Conservation (phyloP, 2,329 filamentous ascomycete genomes). For the Colletotrichum sidae region DNA sequence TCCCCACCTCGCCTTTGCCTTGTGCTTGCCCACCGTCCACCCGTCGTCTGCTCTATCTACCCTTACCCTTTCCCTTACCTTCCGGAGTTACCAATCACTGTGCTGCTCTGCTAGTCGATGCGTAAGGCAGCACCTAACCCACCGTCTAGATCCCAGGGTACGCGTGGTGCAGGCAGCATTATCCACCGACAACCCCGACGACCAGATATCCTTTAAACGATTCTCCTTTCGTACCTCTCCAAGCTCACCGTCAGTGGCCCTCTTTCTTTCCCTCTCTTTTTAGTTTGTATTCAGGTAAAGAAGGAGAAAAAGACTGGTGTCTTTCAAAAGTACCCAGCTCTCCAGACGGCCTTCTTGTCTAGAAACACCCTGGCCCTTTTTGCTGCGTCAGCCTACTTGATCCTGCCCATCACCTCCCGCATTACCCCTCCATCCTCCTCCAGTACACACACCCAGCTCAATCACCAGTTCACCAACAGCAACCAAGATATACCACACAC, state of each 20-base stretch:
- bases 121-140: constrained; percentile 16
- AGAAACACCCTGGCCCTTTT: constrained; percentile 12
- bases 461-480: constrained; percentile 8
- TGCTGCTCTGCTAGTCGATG: no score
- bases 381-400: constrained; percentile 29
- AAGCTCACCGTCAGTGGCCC: constrained; percentile 30
- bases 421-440: constrained; percentile 37
- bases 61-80: constrained; percentile 1
- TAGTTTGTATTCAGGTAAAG: no score
- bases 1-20: constrained; percentile 26
- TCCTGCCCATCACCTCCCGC: constrained; percentile 30
- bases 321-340: constrained; percentile 9
- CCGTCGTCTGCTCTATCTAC: neutral
- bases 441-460: constrained; percentile 19
- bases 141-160: constrained; percentile 7
- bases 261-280: neutral
- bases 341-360: constrained; percentile 12
- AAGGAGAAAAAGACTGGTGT: neutral
- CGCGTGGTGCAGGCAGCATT: constrained; percentile 10
- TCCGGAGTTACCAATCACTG: neutral
- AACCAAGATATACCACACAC: constrained; percentile 1
- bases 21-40: constrained; percentile 1
- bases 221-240: constrained; percentile 14
- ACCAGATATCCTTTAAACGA: neutral
- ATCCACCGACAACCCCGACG: constrained; percentile 13